These are phyloP conservation scores for Aspergillus fumigatus DNA, from an alignment of 2,329 filamentous ascomycete genomes.

Conservation along the genomic window DNA sequence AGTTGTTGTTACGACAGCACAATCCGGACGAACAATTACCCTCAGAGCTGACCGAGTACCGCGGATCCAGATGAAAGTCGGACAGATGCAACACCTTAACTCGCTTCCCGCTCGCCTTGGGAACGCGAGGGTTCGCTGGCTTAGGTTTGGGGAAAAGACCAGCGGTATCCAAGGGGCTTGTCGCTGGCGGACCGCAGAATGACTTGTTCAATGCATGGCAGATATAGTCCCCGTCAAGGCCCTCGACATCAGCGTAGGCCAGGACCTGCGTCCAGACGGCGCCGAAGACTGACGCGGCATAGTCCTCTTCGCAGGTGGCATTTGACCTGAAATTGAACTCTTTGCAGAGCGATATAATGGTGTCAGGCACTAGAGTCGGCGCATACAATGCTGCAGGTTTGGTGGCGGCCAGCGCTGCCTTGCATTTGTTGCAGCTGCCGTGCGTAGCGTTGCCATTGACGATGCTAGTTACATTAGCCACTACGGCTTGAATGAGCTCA, in stretches of 20 bases:
- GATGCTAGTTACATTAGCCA: constrained; percentile 42
- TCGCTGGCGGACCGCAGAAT: constrained; percentile 47
- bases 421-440: constrained; percentile 51
- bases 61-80: constrained; percentile 53
- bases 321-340: constrained; percentile 45
- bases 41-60: constrained; percentile 51
- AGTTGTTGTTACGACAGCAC: constrained; percentile 48
- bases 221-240: constrained; percentile 54
- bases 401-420: constrained; percentile 47
- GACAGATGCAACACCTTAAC: constrained; percentile 55
- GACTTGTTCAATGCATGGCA: constrained; percentile 47
- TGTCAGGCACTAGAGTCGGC: constrained; percentile 46
- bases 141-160: constrained; percentile 52
- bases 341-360: constrained; percentile 51
- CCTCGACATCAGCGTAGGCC: constrained; percentile 49
- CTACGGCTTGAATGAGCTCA: constrained; percentile 38
- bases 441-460: constrained; percentile 40
- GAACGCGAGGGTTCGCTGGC: constrained; percentile 42
- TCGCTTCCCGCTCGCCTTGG: constrained; percentile 48
- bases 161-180: constrained; percentile 43
- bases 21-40: constrained; percentile 50
- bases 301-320: constrained; percentile 46
- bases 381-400: constrained; percentile 49
- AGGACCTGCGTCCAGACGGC: constrained; percentile 57
- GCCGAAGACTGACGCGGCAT: constrained; percentile 46